These are phyloP conservation scores for Leishmania lainsoni DNA, from an alignment of 208 protist species.

Conservation along the genomic window DNA sequence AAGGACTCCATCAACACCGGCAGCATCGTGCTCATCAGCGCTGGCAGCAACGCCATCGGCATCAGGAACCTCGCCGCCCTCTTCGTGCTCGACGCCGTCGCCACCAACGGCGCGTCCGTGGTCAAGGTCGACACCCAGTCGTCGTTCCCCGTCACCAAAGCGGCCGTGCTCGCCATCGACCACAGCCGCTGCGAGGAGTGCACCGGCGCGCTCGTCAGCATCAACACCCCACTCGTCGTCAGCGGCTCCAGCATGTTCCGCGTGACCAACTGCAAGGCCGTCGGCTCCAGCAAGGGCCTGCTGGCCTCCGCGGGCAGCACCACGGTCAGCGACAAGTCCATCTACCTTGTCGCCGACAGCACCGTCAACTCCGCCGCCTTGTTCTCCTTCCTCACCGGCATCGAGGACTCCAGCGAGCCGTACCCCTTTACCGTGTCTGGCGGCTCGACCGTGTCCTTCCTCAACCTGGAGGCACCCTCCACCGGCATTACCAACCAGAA, in stretches of 20 bases:
- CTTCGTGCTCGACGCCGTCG: conserved; percentile 23
- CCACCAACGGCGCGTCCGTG: conserved; percentile 17
- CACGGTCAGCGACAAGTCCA: conserved; percentile 3
- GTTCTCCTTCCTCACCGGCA: conserved; percentile 9
- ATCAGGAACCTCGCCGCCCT: conserved; percentile 8
- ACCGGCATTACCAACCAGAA: not conserved
- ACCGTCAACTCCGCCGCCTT: not conserved
- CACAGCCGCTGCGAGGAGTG: conserved; percentile 14
- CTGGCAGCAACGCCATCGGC: conserved; percentile 11
- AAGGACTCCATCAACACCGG: conserved; percentile 2
- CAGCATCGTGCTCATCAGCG: conserved; percentile 10
- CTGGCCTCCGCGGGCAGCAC: conserved; percentile 11
- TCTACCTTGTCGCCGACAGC: conserved; percentile 17
- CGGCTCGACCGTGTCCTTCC: conserved; percentile 7
- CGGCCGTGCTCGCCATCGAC: conserved; percentile 14
- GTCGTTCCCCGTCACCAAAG: conserved; percentile 13
- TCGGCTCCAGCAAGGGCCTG: not conserved
- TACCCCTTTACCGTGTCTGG: conserved; percentile 8
- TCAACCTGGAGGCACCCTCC: not conserved
- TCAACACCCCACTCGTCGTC: conserved; percentile 5
- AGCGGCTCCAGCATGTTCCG: conserved; percentile 22
- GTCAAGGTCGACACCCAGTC: conserved; percentile 5
- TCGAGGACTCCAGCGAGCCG: not conserved
- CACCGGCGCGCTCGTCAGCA: conserved; percentile 11
- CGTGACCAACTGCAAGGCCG: conserved; percentile 1